Percentiles rank a stretch among this genome's conserved stretches.
Conservation (phyloP, 129 eudicot genomes). For the Centaurea solstitialis region DNA sequence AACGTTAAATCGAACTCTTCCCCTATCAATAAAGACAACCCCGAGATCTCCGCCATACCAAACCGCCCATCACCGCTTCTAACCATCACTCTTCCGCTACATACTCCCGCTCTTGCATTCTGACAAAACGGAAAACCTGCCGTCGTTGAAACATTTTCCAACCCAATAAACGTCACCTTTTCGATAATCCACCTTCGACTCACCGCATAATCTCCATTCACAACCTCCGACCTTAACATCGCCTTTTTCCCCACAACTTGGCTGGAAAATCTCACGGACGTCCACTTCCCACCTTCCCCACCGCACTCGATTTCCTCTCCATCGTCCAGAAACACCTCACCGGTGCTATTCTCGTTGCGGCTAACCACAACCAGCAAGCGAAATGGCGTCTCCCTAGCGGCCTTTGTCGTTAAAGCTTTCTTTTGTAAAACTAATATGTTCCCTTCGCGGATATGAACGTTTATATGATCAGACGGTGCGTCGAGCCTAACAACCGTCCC, state of each 20-base stretch:
- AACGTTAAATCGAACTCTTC: constrained; percentile 46
- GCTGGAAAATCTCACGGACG: constrained; percentile 42
- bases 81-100: not conserved
- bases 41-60: constrained; percentile 34
- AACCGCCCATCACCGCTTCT: constrained; percentile 39
- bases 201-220: constrained; percentile 54
- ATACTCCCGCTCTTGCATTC: not conserved
- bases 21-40: constrained; percentile 48
- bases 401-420: constrained; percentile 65
- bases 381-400: constrained; percentile 57
- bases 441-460: constrained; percentile 80
- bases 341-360: constrained; percentile 44
- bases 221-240: constrained; percentile 48
- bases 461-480: constrained; percentile 72
- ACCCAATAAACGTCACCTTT: constrained; percentile 65
- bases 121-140: not conserved
- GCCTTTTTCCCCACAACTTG: constrained; percentile 18
- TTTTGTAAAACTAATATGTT: constrained; percentile 74
- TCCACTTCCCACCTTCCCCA: constrained; percentile 47
- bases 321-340: constrained; percentile 80
- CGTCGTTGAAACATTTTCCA: constrained; percentile 30
- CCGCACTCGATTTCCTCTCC: constrained; percentile 67
- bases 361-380: constrained; percentile 58
- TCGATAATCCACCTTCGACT: constrained; percentile 55
- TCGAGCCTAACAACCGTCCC: constrained; percentile 50